Evolutionary conservation across 495 filamentous ascomycete genomes (phyloP), one percentile per base, ranked within the genome.

Genomic region (Ramalina peruviana): DNA sequence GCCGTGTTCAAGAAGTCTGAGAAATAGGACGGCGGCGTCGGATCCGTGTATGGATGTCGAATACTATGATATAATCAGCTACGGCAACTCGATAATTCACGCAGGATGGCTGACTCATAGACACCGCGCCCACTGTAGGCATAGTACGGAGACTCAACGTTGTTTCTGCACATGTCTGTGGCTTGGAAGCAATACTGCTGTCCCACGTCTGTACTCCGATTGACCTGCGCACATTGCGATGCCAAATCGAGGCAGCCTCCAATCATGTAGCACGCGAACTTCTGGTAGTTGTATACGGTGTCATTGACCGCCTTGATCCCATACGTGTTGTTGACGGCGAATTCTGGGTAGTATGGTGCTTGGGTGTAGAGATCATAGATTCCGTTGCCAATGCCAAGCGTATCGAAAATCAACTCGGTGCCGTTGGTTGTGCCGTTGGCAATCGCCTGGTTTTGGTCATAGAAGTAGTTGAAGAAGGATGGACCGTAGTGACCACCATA

Each of bases 271-370:
- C 50, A 65, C 11, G 59, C 61, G 13, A 72, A 59, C 27, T 68
- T 59, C 39, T 59, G 57, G 21, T 50, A 61, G 20, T 66, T 52
- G 46, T 70, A 70, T 13, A 66, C 58, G 16, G 58, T 66, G 17
- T 72, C 61, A 50, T 69, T 74, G 54, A 80, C 66, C 3, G 75
- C 65, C 50, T 72, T 61, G 40, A 85, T 71, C 4, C 75, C 76
- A 53, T 82, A 86, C 2, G 78, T 75, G 57, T 85, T 86, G 58
- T 76, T 72, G 7, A 72, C 59, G 7, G 76, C 75, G 62, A 81
- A 78, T 30, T 67, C 59, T 3, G 77, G 72, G 56, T 83, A 85
- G 54, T 64, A 76, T 0, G 76, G 71, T 4, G 65, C 72, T 60
- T 85, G 79, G 30, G 75, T 71, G 13, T 69, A 54, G 40, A 72